phyloP scores from a whole-genome alignment of 352 stramenopile genomes.

The Phytopythium chamaehyphon region DNA sequence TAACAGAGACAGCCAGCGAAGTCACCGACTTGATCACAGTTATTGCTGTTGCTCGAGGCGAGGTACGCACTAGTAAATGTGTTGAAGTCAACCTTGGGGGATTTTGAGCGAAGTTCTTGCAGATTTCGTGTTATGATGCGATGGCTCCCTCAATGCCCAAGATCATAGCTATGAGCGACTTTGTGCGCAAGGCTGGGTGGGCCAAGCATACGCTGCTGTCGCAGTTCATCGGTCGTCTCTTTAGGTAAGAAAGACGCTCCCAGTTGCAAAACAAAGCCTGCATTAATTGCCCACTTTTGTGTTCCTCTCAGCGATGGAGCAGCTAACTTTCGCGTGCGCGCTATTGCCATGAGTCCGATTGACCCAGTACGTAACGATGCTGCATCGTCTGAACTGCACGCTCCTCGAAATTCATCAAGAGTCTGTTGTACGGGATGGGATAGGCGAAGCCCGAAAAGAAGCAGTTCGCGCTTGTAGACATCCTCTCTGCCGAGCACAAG shows the following conservation, averaged over 20 bases:
- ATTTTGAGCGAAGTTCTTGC: slow-evolving; percentile 1
- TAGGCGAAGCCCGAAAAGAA: slow-evolving; percentile 62
- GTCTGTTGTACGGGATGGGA: neutral
- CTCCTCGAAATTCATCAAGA: neutral
- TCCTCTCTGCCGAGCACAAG: slow-evolving; percentile 32
- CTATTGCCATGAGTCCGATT: slow-evolving; percentile 35
- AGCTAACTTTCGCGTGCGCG: slow-evolving; percentile 39
- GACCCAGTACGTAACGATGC: slow-evolving; percentile 32
- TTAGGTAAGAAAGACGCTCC: slow-evolving; percentile 35
- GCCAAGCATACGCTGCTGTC: slow-evolving; percentile 64
- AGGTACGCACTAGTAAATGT: slow-evolving; percentile 21
- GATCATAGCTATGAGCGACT: slow-evolving; percentile 66
- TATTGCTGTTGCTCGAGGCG: slow-evolving; percentile 63
- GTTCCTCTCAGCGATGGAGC: slow-evolving; percentile 31
- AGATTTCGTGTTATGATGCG: slow-evolving; percentile 73
- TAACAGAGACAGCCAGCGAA: slow-evolving; percentile 39
- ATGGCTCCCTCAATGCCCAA: slow-evolving; percentile 35
- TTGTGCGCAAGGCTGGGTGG: slow-evolving; percentile 69
- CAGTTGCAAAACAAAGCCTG: too few relatives aligned
- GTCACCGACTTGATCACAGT: slow-evolving; percentile 71
- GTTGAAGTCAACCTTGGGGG: neutral
- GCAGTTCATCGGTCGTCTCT: slow-evolving; percentile 68
- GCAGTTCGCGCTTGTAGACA: slow-evolving; percentile 50
- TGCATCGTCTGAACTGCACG: neutral
- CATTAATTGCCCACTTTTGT: neutral